Conservation (phyloP, 1,139 yeast species). For the Taphrina confusa region DNA sequence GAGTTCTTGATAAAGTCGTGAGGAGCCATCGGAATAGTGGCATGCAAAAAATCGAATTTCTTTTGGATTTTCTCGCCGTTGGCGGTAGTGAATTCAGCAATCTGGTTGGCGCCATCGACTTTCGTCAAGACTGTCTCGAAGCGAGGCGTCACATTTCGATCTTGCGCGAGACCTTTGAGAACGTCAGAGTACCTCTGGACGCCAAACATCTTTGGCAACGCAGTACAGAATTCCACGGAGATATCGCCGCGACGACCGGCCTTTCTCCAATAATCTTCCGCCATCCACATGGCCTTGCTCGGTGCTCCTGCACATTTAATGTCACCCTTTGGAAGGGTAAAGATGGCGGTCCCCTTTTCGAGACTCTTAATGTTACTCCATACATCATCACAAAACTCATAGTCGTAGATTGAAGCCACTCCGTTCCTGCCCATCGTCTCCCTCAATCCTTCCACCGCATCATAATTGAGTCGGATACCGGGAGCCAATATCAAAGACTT, state of each 20-base stretch:
- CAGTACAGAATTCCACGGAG: slow-evolving; percentile 31
- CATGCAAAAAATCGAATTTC: slow-evolving; percentile 35
- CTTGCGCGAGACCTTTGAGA: slow-evolving; percentile 17
- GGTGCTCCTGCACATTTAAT: slow-evolving; percentile 38
- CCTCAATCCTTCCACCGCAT: slow-evolving; percentile 31
- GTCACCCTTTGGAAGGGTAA: slow-evolving; percentile 35
- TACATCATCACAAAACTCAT: slow-evolving; percentile 21
- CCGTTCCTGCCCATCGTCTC: slow-evolving; percentile 35
- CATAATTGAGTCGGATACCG: slow-evolving; percentile 32
- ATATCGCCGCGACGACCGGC: slow-evolving; percentile 31
- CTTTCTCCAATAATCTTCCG: slow-evolving; percentile 36
- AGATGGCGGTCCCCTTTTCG: slow-evolving; percentile 30
- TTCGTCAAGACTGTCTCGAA: slow-evolving; percentile 32
- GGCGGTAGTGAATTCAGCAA: slow-evolving; percentile 33
- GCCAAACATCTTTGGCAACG: slow-evolving; percentile 35
- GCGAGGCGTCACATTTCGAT: slow-evolving; percentile 28
- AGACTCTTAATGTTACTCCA: slow-evolving; percentile 25
- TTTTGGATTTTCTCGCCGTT: slow-evolving; percentile 18
- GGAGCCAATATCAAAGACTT: slow-evolving; percentile 34
- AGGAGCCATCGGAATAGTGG: slow-evolving; percentile 36
- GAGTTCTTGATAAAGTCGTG: slow-evolving; percentile 34
- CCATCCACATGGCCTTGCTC: slow-evolving; percentile 36
- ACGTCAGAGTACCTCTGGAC: slow-evolving; percentile 35
- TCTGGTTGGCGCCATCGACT: slow-evolving; percentile 31
- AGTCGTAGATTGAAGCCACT: slow-evolving; percentile 33